Base-by-base conservation (phyloP, 768 basidiomycete genomes). In the Rhodotorula kratochvilovae region DNA sequence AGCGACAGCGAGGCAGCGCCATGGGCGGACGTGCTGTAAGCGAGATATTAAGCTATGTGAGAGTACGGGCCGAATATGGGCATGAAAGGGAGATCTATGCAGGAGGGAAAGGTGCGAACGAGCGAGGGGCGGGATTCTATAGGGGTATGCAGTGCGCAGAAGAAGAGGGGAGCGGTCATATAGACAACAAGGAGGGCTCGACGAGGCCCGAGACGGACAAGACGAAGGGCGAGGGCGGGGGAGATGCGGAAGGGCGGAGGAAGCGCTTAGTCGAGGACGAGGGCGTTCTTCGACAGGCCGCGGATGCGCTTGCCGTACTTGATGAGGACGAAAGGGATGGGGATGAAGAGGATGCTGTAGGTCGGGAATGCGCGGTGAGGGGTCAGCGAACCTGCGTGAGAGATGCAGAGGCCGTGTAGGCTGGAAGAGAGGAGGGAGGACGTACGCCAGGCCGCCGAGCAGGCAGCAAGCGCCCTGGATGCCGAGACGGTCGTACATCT, bases 401-500 rank as follows among this genome's bases (percentile, higher is more conserved):
- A 39, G 45, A 13, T 5, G 45, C 59, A 60, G 12, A 27, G 19
- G 4, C 33, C n/a, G 15, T 13, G 27, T 13, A 29, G 58, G n/a
- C 25, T 17, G n/a, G 3, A 12, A 16, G 45, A 64, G 4, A 10
- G 29, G 54, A 31, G 31, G 63, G 69, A 4, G 39, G n/a, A 59
- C 58, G 25, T 21, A 59, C 58, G 60, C 60, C 19, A 77, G 60
- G 12, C 75, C 75, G 13, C 73, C 77, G 21, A 77, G 75, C 0
- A 77, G 71, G 0, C 55, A 67, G 2, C 63, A 67, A 0, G 77
- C 77, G 27, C 77, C 75, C 7, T 60, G 68, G 5, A 67, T 71
- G 15, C 63, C 54, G 55, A 77, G 77, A 12, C 35, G 57, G 25
- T 43, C 6, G 56, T 74, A 77, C 77, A 77, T 77, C 43, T 76